A percentile compares a stretch with the other conserved stretches of the same genome.
Evolutionary conservation across 768 basidiomycete species (phyloP).

Genomic region (Plicaturopsis crispa): DNA sequence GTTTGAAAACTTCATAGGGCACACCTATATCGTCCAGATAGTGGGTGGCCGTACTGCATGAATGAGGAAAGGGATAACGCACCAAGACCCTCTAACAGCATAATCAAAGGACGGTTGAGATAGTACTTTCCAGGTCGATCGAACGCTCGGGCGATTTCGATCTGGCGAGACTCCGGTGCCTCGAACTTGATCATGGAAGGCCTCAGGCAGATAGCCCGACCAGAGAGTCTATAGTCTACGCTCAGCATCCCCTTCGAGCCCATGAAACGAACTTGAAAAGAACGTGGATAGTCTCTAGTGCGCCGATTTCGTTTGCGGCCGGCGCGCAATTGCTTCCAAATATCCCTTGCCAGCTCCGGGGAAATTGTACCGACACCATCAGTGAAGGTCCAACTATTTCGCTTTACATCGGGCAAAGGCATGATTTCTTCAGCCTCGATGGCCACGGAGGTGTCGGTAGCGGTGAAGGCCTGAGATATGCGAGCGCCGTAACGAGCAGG

Average conservation of each 20-base stretch:
- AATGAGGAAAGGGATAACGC: no score
- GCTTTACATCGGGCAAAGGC: conserved; percentile 37
- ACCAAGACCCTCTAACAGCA: conserved; percentile 47
- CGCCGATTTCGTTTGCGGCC: conserved; percentile 28
- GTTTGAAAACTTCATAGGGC: conserved; percentile 41
- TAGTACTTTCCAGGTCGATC: conserved; percentile 50
- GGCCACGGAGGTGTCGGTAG: conserved; percentile 54
- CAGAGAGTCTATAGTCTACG: conserved; percentile 45
- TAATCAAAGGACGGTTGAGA: conserved; percentile 58
- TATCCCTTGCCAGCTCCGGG: conserved; percentile 39
- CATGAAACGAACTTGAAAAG: conserved; percentile 53
- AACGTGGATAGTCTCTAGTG: conserved; percentile 31
- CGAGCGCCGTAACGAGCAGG: conserved; percentile 69
- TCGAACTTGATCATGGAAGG: conserved; percentile 68
- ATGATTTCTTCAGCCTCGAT: conserved; percentile 30
- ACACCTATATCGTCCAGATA: conserved; percentile 47
- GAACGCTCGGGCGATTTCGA: conserved; percentile 64
- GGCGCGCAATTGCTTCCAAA: conserved; percentile 32
- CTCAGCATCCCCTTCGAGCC: conserved; percentile 64
- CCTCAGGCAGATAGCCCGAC: conserved; percentile 42
- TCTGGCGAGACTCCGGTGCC: conserved; percentile 31
- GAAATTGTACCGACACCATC: conserved; percentile 70
- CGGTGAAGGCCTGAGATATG: conserved; percentile 68
- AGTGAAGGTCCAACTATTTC: conserved; percentile 44
- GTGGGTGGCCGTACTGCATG: no score